These are phyloP conservation scores for Solidago caesia DNA, from an alignment of 129 eudicot genomes.

Conservation along the genomic window DNA sequence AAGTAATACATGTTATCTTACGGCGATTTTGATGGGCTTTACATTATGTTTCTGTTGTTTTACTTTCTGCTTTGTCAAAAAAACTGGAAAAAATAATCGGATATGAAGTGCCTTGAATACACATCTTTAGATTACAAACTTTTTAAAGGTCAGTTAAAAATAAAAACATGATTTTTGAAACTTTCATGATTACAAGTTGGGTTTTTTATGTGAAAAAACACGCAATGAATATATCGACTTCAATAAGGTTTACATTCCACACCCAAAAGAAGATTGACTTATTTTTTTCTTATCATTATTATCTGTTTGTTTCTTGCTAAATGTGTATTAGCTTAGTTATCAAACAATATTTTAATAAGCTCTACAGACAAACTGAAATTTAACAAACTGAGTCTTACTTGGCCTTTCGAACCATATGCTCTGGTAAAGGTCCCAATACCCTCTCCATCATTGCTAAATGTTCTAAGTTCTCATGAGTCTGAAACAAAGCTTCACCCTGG, in stretches of 20 bases:
- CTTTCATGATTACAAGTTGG: background rate
- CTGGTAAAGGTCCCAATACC: conserved; percentile 85
- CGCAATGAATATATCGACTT: background rate
- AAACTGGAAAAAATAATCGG: background rate
- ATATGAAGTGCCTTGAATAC: background rate
- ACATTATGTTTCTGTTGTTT: background rate
- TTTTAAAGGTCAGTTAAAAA: background rate
- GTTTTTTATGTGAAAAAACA: background rate
- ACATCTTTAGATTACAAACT: background rate
- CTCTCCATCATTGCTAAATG: conserved; percentile 99
- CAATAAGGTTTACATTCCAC: background rate
- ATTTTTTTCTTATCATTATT: background rate
- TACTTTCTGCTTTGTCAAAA: background rate
- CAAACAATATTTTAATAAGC: background rate
- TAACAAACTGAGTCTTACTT: conserved; percentile 45
- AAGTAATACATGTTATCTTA: background rate
- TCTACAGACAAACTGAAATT: background rate
- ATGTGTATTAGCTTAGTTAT: background rate
- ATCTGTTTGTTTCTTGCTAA: background rate
- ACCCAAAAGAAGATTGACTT: background rate
- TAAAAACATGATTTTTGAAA: background rate
- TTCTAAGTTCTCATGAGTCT: conserved; percentile 91
- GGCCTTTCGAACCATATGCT: conserved; percentile 70
- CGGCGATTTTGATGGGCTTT: background rate
- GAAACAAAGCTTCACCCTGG: conserved; percentile 91